Base-by-base conservation (phyloP, 768 basidiomycete species). In the Candolleomyces efflorescens region DNA sequence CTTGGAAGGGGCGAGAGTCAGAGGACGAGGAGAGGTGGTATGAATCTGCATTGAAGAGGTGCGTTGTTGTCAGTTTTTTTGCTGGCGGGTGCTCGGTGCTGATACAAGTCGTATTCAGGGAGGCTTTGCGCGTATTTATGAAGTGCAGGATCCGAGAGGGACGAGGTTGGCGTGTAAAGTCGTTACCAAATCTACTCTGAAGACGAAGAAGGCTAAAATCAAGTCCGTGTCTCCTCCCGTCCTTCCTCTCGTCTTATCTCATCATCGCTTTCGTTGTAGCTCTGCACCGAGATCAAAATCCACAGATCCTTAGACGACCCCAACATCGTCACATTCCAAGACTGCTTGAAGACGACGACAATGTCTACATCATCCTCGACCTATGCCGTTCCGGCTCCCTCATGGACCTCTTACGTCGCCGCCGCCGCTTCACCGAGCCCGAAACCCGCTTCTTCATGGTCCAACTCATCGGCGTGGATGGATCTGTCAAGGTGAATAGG, bases 281-380 rank as follows among this genome's bases (percentile, higher is more conserved):
- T 99, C 47, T 99, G 94, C 67, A 95, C 96, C 59, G 96, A 99
- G 79, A 99, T 99, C 67, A 97, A 96, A 78, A 93, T 99, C 49
- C 96, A 99, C 72, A 86, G 89, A 59, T 87, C 92, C 13, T 82
- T 99, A 48, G 73, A 83, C 23, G 96, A 98, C 64, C 91, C 94
- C 17, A 95, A 99, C 71, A 92, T 99, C 61, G 94, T 98, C 53
- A 73, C 76, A 11, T 98, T 98, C 71, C 79, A 87, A 53, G 94
- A 97, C 62, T 96, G 94, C 71, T 98, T 67, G 95, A 99, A 71
- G 96, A 97, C 65, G 81, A 85, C 11, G 87, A 92, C 54, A 94
- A 98, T 69, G 96, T 99, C 22, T 99, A 98, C 74, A 96, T 99
- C 90, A 88, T 89, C 11, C 85, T 99, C 52, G 96, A 97, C 67